A percentile compares a stretch with the other conserved stretches of the same genome.
phyloP scores from a whole-genome alignment of 768 basidiomycete species.

The Mycena amicta region DNA sequence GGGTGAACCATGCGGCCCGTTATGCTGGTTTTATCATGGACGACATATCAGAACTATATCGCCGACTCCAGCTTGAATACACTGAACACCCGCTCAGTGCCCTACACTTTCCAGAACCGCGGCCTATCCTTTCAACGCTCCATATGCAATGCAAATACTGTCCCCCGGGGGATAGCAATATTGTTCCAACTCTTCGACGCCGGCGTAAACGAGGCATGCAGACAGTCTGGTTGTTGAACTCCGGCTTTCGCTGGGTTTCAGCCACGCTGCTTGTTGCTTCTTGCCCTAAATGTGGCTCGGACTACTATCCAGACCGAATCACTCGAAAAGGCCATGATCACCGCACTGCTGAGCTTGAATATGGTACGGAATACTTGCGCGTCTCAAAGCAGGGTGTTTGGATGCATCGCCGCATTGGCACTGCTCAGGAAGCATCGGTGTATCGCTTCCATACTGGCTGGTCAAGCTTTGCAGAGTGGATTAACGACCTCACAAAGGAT shows the following conservation, averaged over 20 bases:
- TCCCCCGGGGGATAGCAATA: not conserved
- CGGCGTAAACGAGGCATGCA: not conserved
- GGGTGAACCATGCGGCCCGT: too few species aligned
- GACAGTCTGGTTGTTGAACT: constrained; percentile 10
- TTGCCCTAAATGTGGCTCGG: constrained; percentile 20
- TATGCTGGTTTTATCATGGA: too few species aligned
- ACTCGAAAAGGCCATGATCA: constrained; percentile 9
- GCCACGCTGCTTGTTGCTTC: constrained; percentile 10
- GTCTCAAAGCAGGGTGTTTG: constrained; percentile 31
- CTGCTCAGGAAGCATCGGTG: constrained; percentile 28
- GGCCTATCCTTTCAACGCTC: not conserved
- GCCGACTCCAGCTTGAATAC: too few species aligned
- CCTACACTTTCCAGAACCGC: not conserved
- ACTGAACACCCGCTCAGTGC: too few species aligned
- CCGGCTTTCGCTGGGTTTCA: constrained; percentile 4
- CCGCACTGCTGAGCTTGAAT: constrained; percentile 9
- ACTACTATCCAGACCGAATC: constrained; percentile 27
- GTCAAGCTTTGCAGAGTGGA: constrained; percentile 31
- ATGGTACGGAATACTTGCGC: constrained; percentile 23
- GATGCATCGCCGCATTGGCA: constrained; percentile 26
- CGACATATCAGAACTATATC: too few species aligned
- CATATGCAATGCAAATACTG: not conserved
- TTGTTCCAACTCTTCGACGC: constrained; percentile 5
- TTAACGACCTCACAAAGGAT: constrained; percentile 23
- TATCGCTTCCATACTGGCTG: constrained; percentile 31